Evolutionary conservation across 495 filamentous ascomycete species (phyloP).

Genomic region (Lasiosphaeriaceae sp.): DNA sequence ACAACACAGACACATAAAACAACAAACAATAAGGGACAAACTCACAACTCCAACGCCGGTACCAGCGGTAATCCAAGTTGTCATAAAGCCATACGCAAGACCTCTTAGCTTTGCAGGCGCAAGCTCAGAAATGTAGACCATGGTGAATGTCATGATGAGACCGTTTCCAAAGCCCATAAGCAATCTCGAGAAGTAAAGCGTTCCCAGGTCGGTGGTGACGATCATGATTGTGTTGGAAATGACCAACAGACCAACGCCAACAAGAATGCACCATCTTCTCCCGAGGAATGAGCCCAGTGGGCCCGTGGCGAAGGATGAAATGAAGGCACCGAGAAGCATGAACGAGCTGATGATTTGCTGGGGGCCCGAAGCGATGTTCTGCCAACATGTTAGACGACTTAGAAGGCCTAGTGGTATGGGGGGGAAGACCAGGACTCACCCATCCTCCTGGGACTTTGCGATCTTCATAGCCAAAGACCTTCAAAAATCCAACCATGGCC

Average conservation of each 20-base stretch:
- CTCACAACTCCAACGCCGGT: conserved; percentile 2
- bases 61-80: conserved; percentile 4
- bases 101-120: conserved; percentile 3
- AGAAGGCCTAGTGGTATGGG: neutral
- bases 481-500: conserved; percentile 13
- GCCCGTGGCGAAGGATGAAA: conserved; percentile 5
- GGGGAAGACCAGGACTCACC: neutral
- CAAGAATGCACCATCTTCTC: neutral
- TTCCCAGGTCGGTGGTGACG: neutral
- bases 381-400: too few species aligned
- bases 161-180: conserved; percentile 9
- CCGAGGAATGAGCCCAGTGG: conserved; percentile 5
- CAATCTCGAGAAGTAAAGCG: conserved; percentile 4
- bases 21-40: neutral
- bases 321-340: conserved; percentile 10
- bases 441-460: conserved; percentile 1
- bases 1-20: too few species aligned
- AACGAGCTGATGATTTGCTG: conserved; percentile 11
- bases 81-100: conserved; percentile 8
- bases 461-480: conserved; percentile 8
- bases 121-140: conserved; percentile 6
- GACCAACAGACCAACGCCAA: neutral
- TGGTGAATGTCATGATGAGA: conserved; percentile 4
- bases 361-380: conserved; percentile 4
- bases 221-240: conserved; percentile 3